phyloP scores from a whole-genome alignment of 129 eudicot species.

The Flaveria brownii region DNA sequence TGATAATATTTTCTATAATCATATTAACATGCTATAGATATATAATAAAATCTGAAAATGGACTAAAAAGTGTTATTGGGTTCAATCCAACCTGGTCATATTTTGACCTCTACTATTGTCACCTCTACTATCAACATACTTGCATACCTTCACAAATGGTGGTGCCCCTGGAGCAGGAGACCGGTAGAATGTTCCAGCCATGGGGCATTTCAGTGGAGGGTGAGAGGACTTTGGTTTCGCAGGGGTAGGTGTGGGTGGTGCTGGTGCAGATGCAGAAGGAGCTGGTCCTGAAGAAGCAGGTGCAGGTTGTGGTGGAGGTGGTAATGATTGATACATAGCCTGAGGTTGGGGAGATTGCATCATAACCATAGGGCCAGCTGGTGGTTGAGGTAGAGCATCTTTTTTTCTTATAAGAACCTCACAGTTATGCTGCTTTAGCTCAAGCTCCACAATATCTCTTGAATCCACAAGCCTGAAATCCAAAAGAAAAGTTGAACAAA shows the following conservation, averaged over 20 bases:
- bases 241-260: conserved; percentile 53
- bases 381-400: conserved; percentile 65
- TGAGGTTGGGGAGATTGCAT: conserved; percentile 57
- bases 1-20: neutral
- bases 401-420: conserved; percentile 80
- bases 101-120: neutral
- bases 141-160: conserved; percentile 71
- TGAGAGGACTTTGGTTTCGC: conserved; percentile 66
- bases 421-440: conserved; percentile 71
- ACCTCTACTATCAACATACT: conserved; percentile 37
- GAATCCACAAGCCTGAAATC: conserved; percentile 87
- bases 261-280: conserved; percentile 45
- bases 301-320: conserved; percentile 42
- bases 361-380: conserved; percentile 46
- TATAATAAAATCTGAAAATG: neutral
- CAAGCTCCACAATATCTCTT: conserved; percentile 81
- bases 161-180: conserved; percentile 85
- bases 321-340: conserved; percentile 42
- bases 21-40: neutral
- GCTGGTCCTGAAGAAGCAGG: conserved; percentile 49
- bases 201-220: conserved; percentile 83
- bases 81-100: neutral
- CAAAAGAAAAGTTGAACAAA: neutral
- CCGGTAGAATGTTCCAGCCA: conserved; percentile 93
- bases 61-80: neutral